Base-by-base conservation (phyloP, 768 basidiomycete genomes). In the Tylopilus rubrobrunneus region DNA sequence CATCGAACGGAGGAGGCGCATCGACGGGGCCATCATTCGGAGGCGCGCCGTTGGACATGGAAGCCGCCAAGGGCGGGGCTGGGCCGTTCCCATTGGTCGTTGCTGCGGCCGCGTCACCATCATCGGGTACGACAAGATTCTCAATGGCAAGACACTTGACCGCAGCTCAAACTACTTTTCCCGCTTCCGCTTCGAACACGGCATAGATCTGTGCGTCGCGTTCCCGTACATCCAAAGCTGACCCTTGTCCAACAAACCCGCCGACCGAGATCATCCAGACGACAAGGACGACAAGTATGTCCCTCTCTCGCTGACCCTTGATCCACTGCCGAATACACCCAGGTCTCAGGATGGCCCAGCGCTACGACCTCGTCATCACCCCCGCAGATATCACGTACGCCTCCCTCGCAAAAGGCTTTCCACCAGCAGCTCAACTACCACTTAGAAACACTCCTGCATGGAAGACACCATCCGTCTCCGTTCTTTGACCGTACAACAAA, bases 141-240 rank as follows among this genome's bases (percentile, higher is more conserved):
- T 98, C 49, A 96, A 96, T 58, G 94, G 93, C 42, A 92, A 93
- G 78, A 92, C 90, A 0, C 80, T 82, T 45, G 91, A 92, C 68
- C 75, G 81, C 14, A 92, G 93, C 72, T 89, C 88, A 2, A 82
- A 93, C 68, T 89, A 83, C 71, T 90, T 96, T 64, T 91, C 92
- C 3, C 84, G 84, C 62, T 92, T 84, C 66, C 89, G 89, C 65
- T 98, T 97, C 66, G 87, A 94, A 64, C 80, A 91, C 49, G 95
- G 89, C 3, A 79, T 92, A 31, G 82, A 91, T 55, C 68, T 94
- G 86, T 91, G 75, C 59, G 75, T 19, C 19, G 19, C 64, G 4
- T 1, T 0, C 42, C 1, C 39, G 1, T 15, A 4, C 17, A 1
- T 8, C 4, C 7, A 27, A 9, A 12, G 27, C 44, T 40, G 27